phyloP scores from a whole-genome alignment of 306 rosid species.

The Vigna hirtella region DNA sequence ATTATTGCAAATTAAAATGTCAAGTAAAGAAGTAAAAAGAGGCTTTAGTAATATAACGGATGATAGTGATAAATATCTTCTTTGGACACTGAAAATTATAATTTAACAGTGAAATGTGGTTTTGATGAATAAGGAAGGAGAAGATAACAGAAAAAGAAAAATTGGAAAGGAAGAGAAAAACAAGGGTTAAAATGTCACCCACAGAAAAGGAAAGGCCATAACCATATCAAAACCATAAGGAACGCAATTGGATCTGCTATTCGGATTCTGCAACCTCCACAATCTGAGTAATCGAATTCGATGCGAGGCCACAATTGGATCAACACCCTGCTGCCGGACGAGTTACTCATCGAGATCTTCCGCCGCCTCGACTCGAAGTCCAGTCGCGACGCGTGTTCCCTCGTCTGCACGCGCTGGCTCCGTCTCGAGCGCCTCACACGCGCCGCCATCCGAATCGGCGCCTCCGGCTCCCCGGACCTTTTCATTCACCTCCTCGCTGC shows the following conservation, averaged over 20 bases:
- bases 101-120: too few relatives aligned
- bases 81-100: too few relatives aligned
- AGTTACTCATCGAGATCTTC: slow-evolving; percentile 80
- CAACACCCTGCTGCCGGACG: slow-evolving; percentile 81
- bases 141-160: background rate
- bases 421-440: slow-evolving; percentile 83
- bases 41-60: too few relatives aligned
- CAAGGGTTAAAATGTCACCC: background rate
- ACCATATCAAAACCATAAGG: background rate
- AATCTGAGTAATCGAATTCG: slow-evolving; percentile 24
- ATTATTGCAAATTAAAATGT: too few relatives aligned
- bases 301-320: slow-evolving; percentile 76
- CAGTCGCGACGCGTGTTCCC: slow-evolving; percentile 82
- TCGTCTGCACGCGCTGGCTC: slow-evolving; percentile 92
- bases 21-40: too few relatives aligned
- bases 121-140: too few relatives aligned
- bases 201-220: background rate
- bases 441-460: slow-evolving; percentile 74
- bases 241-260: slow-evolving; percentile 8
- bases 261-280: background rate
- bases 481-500: slow-evolving; percentile 62
- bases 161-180: background rate
- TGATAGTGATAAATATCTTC: too few relatives aligned
- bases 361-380: slow-evolving; percentile 66
- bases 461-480: slow-evolving; percentile 78